Base-by-base conservation (phyloP, 2,329 filamentous ascomycete species). In the Microcyclospora tardicrescens region DNA sequence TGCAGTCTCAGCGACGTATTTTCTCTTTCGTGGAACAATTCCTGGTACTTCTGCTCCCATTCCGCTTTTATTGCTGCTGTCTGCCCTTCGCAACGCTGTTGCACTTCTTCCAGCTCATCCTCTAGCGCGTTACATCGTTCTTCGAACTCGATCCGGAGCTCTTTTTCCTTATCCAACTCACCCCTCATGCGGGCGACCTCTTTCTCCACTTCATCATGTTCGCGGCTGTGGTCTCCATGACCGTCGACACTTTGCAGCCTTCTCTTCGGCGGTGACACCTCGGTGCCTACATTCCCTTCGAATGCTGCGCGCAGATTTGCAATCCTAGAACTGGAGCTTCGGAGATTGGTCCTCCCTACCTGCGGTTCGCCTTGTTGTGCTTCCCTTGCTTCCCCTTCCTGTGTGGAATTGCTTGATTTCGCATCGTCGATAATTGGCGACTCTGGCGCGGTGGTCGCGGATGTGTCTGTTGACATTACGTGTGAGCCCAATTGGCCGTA, bases 281-380 rank as follows among this genome's bases (percentile, higher is more conserved):
- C 19, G 19, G 19, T 24, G 19, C 19, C 19, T 24, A 39, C 29
- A 19, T 43, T 38, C 16, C 48, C 45, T 41, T 56, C 53, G 38
- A 56, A 56, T 10, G 52, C 46, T 9, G 49, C 50, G 28, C 50
- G 43, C 31, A 56, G 38, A 35, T 43, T 49, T n/a, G 53, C 53
- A n/a, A 56, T 53, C 33, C 53, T 54, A 9, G 49, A 48, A 19
- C 44, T 46, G 15, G 45, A 47, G 28, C 46, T 44, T 16, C 49
- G 41, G 10, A 51, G 34, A 34, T 40, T 45, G 29, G 39, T n/a
- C 16, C 34, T 41, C 12, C 31, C 14, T 12, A 10, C 27, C 10
- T 28, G 27, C 41, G 31, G 19, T 15, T 12, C 14, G 14, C 36
- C 34, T 24, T 14, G 35, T 28, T 16, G n/a, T 8, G 19, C 8